Conservation (phyloP, 2,329 filamentous ascomycete species). For the Fusarium pseudoanthophilum region DNA sequence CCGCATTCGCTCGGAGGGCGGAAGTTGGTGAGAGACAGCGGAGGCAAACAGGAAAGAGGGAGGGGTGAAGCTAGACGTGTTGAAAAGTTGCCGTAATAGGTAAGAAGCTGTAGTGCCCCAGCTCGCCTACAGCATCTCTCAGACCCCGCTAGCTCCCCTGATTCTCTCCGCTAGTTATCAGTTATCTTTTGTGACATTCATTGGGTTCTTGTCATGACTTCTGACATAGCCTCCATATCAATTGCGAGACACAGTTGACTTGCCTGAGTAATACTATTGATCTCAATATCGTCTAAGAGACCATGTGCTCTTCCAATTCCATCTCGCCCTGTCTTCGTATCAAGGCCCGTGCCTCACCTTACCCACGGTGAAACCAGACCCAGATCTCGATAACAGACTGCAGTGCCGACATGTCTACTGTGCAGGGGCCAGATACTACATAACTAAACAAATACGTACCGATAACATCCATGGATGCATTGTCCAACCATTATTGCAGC, state of each 20-base stretch:
- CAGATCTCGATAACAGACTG: constrained; percentile 26
- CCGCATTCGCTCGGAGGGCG: constrained; percentile 26
- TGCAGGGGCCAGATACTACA: neutral
- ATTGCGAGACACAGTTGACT: neutral
- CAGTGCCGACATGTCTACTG: constrained; percentile 15
- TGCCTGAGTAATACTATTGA: neutral
- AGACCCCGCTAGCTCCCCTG: neutral
- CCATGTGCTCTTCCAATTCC: neutral
- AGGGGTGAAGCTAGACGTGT: constrained; percentile 33
- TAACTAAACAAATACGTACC: constrained; percentile 3
- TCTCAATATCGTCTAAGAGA: neutral
- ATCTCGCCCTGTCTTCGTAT: neutral
- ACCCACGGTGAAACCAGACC: constrained; percentile 3
- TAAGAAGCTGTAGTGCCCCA: constrained; percentile 20
- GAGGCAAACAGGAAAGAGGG: constrained; percentile 31
- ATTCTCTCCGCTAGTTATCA: constrained; percentile 2
- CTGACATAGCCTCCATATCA: neutral
- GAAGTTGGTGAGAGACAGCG: constrained; percentile 1
- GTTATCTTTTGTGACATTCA: neutral
- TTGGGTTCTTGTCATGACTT: neutral
- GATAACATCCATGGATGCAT: neutral
- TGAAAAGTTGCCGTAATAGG: constrained; percentile 30
- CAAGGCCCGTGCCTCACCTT: neutral
- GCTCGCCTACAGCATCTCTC: neutral
- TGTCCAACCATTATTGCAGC: constrained; percentile 14